Evolutionary conservation across 2,329 filamentous ascomycete species (phyloP).

Genomic region (Pestalotiopsis sp.): DNA sequence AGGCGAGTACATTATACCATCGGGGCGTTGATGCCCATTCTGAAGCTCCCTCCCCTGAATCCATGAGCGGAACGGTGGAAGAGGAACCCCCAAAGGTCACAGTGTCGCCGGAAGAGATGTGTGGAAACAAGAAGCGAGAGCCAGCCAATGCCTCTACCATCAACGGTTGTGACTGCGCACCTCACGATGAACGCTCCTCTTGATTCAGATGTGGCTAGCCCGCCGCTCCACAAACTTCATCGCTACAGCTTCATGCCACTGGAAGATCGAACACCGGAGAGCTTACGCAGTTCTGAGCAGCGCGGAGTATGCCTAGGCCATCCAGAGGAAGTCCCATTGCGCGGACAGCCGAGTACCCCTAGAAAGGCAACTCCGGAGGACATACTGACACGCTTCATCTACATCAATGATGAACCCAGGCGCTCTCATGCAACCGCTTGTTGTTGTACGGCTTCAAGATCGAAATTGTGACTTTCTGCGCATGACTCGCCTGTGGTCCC

Average conservation of each 20-base stretch:
- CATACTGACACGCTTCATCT: slow-evolving; percentile 21
- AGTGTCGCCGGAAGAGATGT: not conserved
- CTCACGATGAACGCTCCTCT: not conserved
- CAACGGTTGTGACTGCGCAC: not conserved
- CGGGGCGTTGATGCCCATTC: slow-evolving; percentile 30
- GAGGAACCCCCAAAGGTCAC: too few relatives aligned
- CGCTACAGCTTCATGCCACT: slow-evolving; percentile 31
- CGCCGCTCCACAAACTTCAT: slow-evolving; percentile 24
- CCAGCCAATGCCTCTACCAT: not conserved
- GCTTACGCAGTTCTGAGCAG: slow-evolving; percentile 15
- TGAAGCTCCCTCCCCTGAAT: slow-evolving; percentile 15
- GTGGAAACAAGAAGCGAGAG: not conserved
- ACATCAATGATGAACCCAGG: not conserved
- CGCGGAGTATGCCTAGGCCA: not conserved
- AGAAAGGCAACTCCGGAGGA: slow-evolving; percentile 25
- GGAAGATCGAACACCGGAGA: slow-evolving; percentile 24
- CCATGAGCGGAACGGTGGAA: not conserved
- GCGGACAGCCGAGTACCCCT: slow-evolving; percentile 16
- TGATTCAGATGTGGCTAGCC: not conserved
- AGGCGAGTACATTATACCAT: slow-evolving; percentile 19
- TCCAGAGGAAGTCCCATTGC: slow-evolving; percentile 15
- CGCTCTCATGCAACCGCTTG: not conserved
- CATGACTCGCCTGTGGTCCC: too few relatives aligned
- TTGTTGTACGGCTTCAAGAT: not conserved
- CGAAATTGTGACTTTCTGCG: not conserved